A percentile compares a stretch with the other conserved stretches of the same genome.
Evolutionary conservation across 2,329 filamentous ascomycete genomes (phyloP).

Genomic region (Cladosporium sp.): DNA sequence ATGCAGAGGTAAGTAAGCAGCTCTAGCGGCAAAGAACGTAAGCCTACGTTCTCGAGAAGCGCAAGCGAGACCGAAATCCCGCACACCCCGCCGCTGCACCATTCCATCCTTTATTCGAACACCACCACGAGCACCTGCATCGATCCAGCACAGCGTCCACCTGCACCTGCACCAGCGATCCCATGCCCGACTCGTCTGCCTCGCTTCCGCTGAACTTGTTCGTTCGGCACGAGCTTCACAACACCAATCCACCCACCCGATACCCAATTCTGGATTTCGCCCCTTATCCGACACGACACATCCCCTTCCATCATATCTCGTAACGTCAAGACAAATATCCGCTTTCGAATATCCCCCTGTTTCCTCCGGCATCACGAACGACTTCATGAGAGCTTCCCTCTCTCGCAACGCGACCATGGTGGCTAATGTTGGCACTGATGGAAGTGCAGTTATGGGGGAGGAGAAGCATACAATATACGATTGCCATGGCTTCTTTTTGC

Average conservation of each 20-base stretch:
- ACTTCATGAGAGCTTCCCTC: not conserved
- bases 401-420: not conserved
- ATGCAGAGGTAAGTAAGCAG: conserved; percentile 10
- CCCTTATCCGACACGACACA: conserved; percentile 4
- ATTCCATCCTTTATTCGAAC: conserved; percentile 1
- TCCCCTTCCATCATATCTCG: conserved; percentile 9
- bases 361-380: conserved; percentile 4
- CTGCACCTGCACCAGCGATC: conserved; percentile 12
- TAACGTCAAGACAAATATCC: not conserved
- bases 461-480: conserved; percentile 1
- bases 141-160: conserved; percentile 9
- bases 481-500: not conserved
- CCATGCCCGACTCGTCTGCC: conserved; percentile 15
- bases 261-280: conserved; percentile 7
- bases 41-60: not conserved
- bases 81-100: conserved; percentile 5
- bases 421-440: not conserved
- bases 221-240: conserved; percentile 7
- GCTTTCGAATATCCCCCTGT: conserved; percentile 2
- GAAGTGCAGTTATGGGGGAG: not conserved
- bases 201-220: conserved; percentile 12
- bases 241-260: not conserved
- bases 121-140: conserved; percentile 13
- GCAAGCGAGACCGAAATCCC: not conserved
- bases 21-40: conserved; percentile 4